These are phyloP conservation scores for Rhytidiadelphus loreus DNA, from an alignment of 225 moss, liverwort and hornwort species.

Conservation along the genomic window DNA sequence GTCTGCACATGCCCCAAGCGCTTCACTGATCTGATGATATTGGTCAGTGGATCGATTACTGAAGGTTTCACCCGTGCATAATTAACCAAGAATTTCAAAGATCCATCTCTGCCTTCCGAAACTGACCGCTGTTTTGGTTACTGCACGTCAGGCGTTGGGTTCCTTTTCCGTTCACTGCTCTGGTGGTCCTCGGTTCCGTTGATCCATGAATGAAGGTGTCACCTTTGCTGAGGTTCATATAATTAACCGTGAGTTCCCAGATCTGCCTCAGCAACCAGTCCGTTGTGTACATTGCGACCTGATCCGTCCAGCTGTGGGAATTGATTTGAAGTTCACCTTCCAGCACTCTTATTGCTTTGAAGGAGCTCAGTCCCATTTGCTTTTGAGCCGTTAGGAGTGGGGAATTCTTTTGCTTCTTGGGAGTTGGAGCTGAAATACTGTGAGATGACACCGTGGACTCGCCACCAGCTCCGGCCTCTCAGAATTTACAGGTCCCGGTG, in stretches of 20 bases:
- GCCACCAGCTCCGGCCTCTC: background rate
- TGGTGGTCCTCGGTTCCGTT: constrained; percentile 6
- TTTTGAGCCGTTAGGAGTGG: constrained; percentile 3
- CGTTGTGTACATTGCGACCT: background rate
- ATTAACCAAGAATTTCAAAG: constrained; percentile 15
- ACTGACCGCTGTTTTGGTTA: constrained; percentile 3
- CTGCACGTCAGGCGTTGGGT: background rate
- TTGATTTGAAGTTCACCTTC: background rate
- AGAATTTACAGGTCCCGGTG: background rate
- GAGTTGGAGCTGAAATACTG: constrained; percentile 2
- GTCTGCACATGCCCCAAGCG: constrained; percentile 14
- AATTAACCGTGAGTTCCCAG: background rate
- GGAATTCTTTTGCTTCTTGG: background rate
- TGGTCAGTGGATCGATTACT: constrained; percentile 11
- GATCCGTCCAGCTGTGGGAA: constrained; percentile 3
- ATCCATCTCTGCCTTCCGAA: background rate
- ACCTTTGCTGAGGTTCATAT: background rate
- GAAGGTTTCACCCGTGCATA: constrained; percentile 19
- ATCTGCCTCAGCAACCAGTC: constrained; percentile 8
- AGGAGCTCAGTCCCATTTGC: constrained; percentile 1
- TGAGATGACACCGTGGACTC: constrained; percentile 1
- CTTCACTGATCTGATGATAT: constrained; percentile 17
- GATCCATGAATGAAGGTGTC: constrained; percentile 9
- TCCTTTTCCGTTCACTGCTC: background rate
- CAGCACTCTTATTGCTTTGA: background rate